Base-by-base conservation (phyloP, 371 early-diverging fungal genomes). In the Rhizopus delemar region DNA sequence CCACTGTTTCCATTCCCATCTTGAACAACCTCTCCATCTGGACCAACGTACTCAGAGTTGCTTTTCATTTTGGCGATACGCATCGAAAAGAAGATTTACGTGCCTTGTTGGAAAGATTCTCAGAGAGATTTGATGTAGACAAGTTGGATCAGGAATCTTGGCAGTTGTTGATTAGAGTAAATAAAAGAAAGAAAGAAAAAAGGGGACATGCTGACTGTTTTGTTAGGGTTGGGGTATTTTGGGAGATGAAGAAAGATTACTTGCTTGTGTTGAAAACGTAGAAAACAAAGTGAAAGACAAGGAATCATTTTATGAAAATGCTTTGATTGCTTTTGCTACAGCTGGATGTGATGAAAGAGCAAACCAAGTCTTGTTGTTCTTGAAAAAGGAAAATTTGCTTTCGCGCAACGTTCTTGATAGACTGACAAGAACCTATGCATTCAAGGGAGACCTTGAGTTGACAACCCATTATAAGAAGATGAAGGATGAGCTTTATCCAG, bases 151-250 rank as follows among this genome's bases (percentile, higher is more conserved):
- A 60, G 33, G 43, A 50, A 0, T 43, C 63, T 13, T 70, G 72
- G 72, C 65, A 64, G 52, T 28, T 77, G 3, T 57, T 77, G 46
- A 65, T 74, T 36, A 60, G 70, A 55, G 77, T 74, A 74, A 65
- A 9, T 28, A 32, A 2, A 16, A 45, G 22, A 15, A 33, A 22
- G 45, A 7, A 35, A 35, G n/a, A 5, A 33, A 45, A 4, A 36
- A 16, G 28, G 31, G 15, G 11, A 38, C 22, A 22, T 29, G 41
- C 13, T 45, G 34, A 29, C n/a, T 7, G 34, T 49, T 16, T 29
- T 45, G 11, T 38, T 52, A 73, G 73, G 60, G 60, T 8, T 57
- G 69, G 53, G 74, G 74, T 33, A 65, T 76, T 22, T 49, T 73
- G 59, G 51, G 52, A 13, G 56, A 59, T 50, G 51, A 62, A 0